phyloP scores from a whole-genome alignment of 306 rosid genomes.

The Mimosa pudica region DNA sequence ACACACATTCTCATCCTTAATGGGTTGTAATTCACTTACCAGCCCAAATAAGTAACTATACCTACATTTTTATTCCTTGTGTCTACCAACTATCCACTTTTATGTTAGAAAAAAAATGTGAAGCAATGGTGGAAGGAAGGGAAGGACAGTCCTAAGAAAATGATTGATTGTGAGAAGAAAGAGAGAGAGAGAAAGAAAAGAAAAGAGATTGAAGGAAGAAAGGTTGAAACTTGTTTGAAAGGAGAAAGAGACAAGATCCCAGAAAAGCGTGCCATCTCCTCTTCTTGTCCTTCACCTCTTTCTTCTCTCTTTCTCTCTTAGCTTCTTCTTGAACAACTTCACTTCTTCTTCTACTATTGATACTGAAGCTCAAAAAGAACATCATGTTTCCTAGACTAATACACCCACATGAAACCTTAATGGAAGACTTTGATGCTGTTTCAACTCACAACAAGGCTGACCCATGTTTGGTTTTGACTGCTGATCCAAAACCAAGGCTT shows the following conservation, averaged over 20 bases:
- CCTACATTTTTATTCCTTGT: too few species aligned
- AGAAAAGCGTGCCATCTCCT: slow-evolving; percentile 28
- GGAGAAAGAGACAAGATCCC: slow-evolving; percentile 35
- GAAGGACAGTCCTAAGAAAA: background rate
- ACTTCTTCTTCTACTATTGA: background rate
- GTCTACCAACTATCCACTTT: background rate
- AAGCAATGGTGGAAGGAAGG: background rate
- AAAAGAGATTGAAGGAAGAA: background rate
- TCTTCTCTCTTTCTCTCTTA: background rate
- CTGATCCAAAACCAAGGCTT: slow-evolving; percentile 98
- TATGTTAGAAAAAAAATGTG: background rate
- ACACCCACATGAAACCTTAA: slow-evolving; percentile 40
- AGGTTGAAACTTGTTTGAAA: background rate
- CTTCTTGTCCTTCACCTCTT: slow-evolving; percentile 5
- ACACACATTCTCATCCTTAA: too few species aligned
- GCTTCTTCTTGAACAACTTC: background rate
- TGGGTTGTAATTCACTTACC: too few species aligned
- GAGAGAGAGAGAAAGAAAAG: background rate
- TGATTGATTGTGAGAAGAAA: background rate
- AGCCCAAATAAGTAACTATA: too few species aligned
- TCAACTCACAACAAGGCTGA: slow-evolving; percentile 55
- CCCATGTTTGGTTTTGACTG: slow-evolving; percentile 87
- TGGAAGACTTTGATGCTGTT: slow-evolving; percentile 51
- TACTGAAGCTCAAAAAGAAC: background rate
- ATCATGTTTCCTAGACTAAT: slow-evolving; percentile 61